A percentile compares a stretch with the other conserved stretches of the same genome.
Conservation (phyloP, 768 basidiomycete genomes). For the Hericium erinaceus region DNA sequence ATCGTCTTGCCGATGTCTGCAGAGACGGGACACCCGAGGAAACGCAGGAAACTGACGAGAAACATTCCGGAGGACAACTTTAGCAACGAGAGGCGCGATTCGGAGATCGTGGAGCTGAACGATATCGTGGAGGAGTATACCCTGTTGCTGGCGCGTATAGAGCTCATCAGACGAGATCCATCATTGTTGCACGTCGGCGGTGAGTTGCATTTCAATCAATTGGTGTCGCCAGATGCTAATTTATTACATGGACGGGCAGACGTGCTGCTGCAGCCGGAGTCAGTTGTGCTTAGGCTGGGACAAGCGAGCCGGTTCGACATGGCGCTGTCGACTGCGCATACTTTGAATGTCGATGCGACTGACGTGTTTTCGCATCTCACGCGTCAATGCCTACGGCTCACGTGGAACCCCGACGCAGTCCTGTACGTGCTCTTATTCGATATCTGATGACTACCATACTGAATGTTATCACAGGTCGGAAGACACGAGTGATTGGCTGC, state of each 20-base stretch:
- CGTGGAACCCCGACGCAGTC: slow-evolving; percentile 48
- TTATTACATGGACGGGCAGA: slow-evolving; percentile 25
- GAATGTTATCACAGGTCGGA: slow-evolving; percentile 40
- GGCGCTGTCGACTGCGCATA: slow-evolving; percentile 69
- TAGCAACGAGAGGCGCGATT: slow-evolving; percentile 49
- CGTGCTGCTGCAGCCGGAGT: slow-evolving; percentile 36
- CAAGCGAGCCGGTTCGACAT: slow-evolving; percentile 72
- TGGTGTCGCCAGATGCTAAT: slow-evolving; percentile 10
- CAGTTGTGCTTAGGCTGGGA: slow-evolving; percentile 69
- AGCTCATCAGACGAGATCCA: slow-evolving; percentile 62
- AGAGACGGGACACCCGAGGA: slow-evolving; percentile 45
- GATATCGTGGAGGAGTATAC: slow-evolving; percentile 77
- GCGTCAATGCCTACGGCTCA: slow-evolving; percentile 67
- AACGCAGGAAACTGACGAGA: slow-evolving; percentile 62
- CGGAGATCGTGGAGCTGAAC: slow-evolving; percentile 69
- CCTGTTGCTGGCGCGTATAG: slow-evolving; percentile 67
- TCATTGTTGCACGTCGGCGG: slow-evolving; percentile 54
- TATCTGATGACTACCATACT: slow-evolving; percentile 1
- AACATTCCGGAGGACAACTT: slow-evolving; percentile 74
- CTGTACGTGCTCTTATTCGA: slow-evolving; percentile 33
- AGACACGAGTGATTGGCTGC: slow-evolving; percentile 73
- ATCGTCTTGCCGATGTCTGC: slow-evolving; percentile 52
- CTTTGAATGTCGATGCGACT: slow-evolving; percentile 77
- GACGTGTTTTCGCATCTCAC: slow-evolving; percentile 76
- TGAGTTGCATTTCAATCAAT: slow-evolving; percentile 26